Conservation (phyloP, 2,329 filamentous ascomycete species). For the Xylariales sp. region DNA sequence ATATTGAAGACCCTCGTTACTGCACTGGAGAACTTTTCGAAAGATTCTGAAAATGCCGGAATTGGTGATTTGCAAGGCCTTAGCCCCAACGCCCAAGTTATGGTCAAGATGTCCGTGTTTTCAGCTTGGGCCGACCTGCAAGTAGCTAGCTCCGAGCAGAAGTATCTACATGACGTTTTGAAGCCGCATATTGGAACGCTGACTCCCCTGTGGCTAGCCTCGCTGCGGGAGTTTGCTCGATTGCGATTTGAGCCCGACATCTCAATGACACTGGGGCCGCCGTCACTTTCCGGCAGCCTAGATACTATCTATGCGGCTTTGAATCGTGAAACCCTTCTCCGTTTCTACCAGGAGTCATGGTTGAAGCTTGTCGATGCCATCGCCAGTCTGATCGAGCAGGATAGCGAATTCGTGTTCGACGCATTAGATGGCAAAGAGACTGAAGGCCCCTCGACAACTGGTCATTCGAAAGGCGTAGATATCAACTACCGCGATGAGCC, state of each 20-base stretch:
- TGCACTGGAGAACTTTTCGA: constrained; percentile 87
- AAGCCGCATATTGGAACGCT: constrained; percentile 85
- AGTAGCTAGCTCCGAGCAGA: constrained; percentile 88
- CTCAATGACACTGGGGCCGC: constrained; percentile 79
- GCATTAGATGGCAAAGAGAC: constrained; percentile 81
- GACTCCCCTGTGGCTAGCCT: constrained; percentile 90
- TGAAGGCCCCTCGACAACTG: constrained; percentile 41
- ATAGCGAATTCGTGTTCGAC: constrained; percentile 96
- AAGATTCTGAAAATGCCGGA: constrained; percentile 71
- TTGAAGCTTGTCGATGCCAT: constrained; percentile 95
- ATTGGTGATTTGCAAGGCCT: constrained; percentile 92
- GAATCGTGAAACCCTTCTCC: constrained; percentile 87
- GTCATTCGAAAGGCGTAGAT: constrained; percentile 60
- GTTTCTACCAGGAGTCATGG: constrained; percentile 97
- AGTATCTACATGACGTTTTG: constrained; percentile 81
- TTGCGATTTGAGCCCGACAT: constrained; percentile 96
- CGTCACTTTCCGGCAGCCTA: constrained; percentile 76
- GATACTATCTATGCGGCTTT: constrained; percentile 93
- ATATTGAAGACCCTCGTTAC: constrained; percentile 91
- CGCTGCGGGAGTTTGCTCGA: constrained; percentile 86
- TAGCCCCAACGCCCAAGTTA: constrained; percentile 93
- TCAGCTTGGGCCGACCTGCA: constrained; percentile 97
- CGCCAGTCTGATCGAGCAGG: constrained; percentile 92
- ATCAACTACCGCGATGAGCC: constrained; percentile 99
- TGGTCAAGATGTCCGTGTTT: constrained; percentile 97